Base-by-base conservation (phyloP, 495 filamentous ascomycete genomes). In the Penicillium cosmopolitanum region DNA sequence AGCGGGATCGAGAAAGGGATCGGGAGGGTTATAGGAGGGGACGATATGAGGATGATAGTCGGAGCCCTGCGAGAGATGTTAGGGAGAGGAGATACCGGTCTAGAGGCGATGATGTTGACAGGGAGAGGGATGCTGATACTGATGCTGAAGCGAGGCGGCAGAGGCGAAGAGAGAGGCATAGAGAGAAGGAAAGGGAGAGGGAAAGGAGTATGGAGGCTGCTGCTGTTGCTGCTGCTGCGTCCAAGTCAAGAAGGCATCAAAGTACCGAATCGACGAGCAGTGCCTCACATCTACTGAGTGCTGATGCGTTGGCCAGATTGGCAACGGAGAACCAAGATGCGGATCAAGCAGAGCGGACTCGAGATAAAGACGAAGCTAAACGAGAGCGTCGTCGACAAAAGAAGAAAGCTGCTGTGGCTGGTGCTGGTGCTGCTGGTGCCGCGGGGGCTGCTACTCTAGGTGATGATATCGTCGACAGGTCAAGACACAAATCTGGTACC, bases 251-350 rank as follows among this genome's bases (percentile, higher is more conserved):
- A 36, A 78, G 79, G 46, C 76, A 80, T 66, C 58, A 69, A 36
- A 80, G 76, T 56, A 69, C 57, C 0, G 76, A 78, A 33, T 79
- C 77, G 35, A 67, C 73, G 13, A 74, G 69, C 51, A 78, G 74
- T 63, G 67, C 70, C 6, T 73, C 77, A 0, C 70, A 76, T 62
- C 53, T 79, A 2, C 60, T 80, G 8, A 76, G 64, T 50, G 80
- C 81, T 11, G 83, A 85, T 56, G 81, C 87, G 8, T 69, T 91
- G 57, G 87, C 87, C 15, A 80, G 81, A 63, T 67, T 90, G 40
- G 80, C 89, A 58, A 74, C 80, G n/a, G 72, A 82, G 31, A 86
- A 88, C 63, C 76, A 81, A 19, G 58, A 72, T 46, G 64, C 71
- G 25, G 69, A 72, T 34, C 59, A 53, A 15, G 16, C 42, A 6